A percentile compares a stretch with the other conserved stretches of the same genome.
Evolutionary conservation across 2,329 filamentous ascomycete species (phyloP).

Genomic region (Plenodomus biglobosus): DNA sequence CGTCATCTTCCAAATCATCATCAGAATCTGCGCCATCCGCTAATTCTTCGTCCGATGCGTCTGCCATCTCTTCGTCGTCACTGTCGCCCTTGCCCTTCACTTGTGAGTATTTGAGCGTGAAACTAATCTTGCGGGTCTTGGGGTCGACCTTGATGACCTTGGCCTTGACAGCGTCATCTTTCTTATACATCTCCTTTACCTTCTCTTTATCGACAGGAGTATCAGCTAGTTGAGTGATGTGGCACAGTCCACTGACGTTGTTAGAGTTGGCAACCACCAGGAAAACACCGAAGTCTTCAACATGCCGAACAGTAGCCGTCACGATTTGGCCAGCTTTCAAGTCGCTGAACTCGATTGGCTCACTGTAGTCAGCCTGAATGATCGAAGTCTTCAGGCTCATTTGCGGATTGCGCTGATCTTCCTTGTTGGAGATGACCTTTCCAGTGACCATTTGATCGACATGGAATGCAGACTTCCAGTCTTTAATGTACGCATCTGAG

Average conservation of each 20-base stretch:
- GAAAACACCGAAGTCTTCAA: slow-evolving; percentile 94
- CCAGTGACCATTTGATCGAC: slow-evolving; percentile 89
- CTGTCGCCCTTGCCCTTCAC: slow-evolving; percentile 63
- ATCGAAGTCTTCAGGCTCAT: slow-evolving; percentile 85
- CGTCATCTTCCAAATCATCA: slow-evolving; percentile 42
- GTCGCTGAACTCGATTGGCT: slow-evolving; percentile 73
- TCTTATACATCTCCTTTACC: slow-evolving; percentile 84
- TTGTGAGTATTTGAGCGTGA: slow-evolving; percentile 91
- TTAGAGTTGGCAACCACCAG: slow-evolving; percentile 83
- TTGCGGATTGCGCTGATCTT: slow-evolving; percentile 70
- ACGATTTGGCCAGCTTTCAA: slow-evolving; percentile 78
- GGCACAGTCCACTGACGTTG: slow-evolving; percentile 91
- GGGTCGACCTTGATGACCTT: slow-evolving; percentile 77
- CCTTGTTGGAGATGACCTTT: slow-evolving; percentile 73
- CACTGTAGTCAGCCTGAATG: slow-evolving; percentile 75
- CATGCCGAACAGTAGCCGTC: slow-evolving; percentile 88
- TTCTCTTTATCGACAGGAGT: slow-evolving; percentile 79
- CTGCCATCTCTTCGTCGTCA: slow-evolving; percentile 43
- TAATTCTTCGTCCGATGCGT: slow-evolving; percentile 35
- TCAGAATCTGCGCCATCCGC: slow-evolving; percentile 45
- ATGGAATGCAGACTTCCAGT: slow-evolving; percentile 90
- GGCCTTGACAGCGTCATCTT: slow-evolving; percentile 92
- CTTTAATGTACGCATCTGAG: slow-evolving; percentile 87
- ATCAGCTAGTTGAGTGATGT: slow-evolving; percentile 89
- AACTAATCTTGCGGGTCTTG: slow-evolving; percentile 76